Evolutionary conservation across 768 basidiomycete genomes (phyloP), one percentile per base, ranked within the genome.

Genomic region (Gelatoporia subvermispora): DNA sequence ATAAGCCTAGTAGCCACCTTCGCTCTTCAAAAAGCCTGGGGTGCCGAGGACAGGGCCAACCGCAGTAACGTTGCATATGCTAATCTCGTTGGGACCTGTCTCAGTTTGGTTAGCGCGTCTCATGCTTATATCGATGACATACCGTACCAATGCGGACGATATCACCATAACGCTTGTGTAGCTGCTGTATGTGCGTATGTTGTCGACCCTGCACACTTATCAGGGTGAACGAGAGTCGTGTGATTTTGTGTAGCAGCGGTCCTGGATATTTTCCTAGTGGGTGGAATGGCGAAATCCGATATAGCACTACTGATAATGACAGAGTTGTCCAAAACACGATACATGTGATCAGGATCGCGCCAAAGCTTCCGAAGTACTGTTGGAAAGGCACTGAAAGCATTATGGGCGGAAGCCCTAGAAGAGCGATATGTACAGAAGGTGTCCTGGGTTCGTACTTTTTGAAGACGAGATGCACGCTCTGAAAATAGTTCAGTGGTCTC

Each of bases 11-110:
- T 7, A 13, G 67, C 43, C 56, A 70, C 68, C 47, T 1, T 67
- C 64, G 2, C 72, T 72, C 55, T 75, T 75, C 3, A 68, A 69
- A 55, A 76, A 62, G 1, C 76, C 73, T 11, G 58, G 53, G 3
- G 57, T 45, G 9, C 73, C 72, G 18, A 73, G 43, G 5, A 75
- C 56, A 1, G 62, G 49, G 1, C 60, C 54, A n/a, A 76, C 55
- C 1, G 64, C 55, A 2, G 61, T 60, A 2, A 58, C 53, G 18
- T 71, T 68, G 24, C 54, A 52, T 17, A 76, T 67, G 1, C 71
- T 73, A 2, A 77, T 53, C 46, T 75, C 74, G 53, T 76, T 77
- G 10, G 74, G 75, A 17, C 73, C 74, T 76, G 1, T 10, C n/a
- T 2, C 10, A 31, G 28, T 31, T 13, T 31, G 13, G 28, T 31